Evolutionary conservation across 805 yeast species (phyloP).

Genomic region (Saccharomyces kudriavzevii): DNA sequence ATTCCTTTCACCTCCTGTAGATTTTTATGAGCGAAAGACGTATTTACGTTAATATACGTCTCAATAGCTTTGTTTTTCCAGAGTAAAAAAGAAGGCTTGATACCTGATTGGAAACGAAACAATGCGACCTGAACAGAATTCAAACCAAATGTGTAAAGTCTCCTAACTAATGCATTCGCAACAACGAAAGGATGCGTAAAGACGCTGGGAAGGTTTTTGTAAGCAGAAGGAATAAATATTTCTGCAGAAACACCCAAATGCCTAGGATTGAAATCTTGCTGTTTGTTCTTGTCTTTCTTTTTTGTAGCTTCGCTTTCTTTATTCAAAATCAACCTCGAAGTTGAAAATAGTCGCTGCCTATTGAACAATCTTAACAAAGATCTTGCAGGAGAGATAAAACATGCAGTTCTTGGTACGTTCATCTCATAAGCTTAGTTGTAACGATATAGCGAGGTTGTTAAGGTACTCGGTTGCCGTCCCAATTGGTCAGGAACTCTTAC

Average conservation of each 20-base stretch:
- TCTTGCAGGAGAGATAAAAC: background rate
- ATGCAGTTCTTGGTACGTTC: background rate
- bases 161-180: slow-evolving; percentile 44
- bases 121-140: slow-evolving; percentile 63
- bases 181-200: slow-evolving; percentile 36
- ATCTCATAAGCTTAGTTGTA: background rate
- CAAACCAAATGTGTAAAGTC: slow-evolving; percentile 54
- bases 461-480: background rate
- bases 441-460: background rate
- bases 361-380: background rate
- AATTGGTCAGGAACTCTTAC: background rate
- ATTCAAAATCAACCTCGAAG: slow-evolving; percentile 3
- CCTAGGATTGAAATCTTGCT: slow-evolving; percentile 31
- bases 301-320: slow-evolving; percentile 2
- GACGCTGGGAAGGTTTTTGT: slow-evolving; percentile 37
- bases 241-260: slow-evolving; percentile 36
- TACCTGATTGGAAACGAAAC: slow-evolving; percentile 59
- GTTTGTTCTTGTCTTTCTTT: slow-evolving; percentile 4
- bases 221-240: slow-evolving; percentile 46
- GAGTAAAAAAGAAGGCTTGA: slow-evolving; percentile 56
- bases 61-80: slow-evolving; percentile 88
- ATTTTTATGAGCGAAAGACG: slow-evolving; percentile 61
- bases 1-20: slow-evolving; percentile 38
- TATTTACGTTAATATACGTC: slow-evolving; percentile 66
- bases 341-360: background rate